Conservation (phyloP, 176 grass and related monocot genomes). For the Lolium perenne region DNA sequence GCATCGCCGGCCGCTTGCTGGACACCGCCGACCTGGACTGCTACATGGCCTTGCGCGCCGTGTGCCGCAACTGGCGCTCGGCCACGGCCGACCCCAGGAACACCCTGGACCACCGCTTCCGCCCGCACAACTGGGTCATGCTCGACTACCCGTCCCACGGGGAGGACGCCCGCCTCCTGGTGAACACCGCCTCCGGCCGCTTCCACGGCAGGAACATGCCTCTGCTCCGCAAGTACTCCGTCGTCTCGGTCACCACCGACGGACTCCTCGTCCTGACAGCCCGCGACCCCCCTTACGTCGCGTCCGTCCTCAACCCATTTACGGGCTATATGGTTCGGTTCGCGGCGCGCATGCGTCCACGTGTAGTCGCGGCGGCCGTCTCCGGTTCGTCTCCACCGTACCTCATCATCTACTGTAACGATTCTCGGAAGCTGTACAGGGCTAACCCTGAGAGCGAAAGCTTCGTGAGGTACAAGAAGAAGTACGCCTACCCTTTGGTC, state of each 20-base stretch:
- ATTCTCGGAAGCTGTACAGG: not conserved
- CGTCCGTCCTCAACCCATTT: not conserved
- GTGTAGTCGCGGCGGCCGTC: not conserved
- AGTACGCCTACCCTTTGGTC: not conserved
- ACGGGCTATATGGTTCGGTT: not conserved
- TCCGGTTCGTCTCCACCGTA: not conserved
- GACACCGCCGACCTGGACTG: not conserved
- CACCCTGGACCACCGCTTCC: slow-evolving; percentile 22
- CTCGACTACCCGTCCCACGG: not conserved
- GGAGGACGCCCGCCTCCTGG: not conserved
- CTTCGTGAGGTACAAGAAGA: not conserved
- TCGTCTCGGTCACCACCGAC: not conserved
- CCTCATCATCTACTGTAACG: not conserved
- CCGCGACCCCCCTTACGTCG: not conserved
- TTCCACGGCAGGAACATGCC: not conserved
- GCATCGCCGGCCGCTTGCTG: not conserved
- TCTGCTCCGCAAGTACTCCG: not conserved
- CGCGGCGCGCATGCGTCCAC: not conserved
- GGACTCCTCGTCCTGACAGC: not conserved
- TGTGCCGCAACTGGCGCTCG: not conserved
- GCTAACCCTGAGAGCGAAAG: not conserved
- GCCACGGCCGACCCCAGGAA: not conserved
- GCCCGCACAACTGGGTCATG: slow-evolving; percentile 8
- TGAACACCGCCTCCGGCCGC: slow-evolving; percentile 5
- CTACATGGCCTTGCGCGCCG: not conserved